A percentile compares a stretch with the other conserved stretches of the same genome.
Evolutionary conservation across 345 rosid genomes (phyloP).

Genomic region (Moricandia moricandioides): DNA sequence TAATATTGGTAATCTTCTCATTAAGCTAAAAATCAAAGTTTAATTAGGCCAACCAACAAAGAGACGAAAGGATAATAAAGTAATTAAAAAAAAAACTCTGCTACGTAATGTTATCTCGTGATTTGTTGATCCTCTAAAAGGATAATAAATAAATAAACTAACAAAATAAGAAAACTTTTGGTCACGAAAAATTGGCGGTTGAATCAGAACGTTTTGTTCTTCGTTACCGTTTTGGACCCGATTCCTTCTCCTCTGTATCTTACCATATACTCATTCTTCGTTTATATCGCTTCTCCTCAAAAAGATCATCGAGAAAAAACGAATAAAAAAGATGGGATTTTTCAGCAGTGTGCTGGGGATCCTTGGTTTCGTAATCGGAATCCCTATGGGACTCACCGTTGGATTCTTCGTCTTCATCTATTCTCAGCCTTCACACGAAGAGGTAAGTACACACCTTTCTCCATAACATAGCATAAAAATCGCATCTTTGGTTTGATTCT

Average conservation of each 20-base stretch:
- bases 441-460: conserved; percentile 42
- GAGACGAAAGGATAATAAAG: not conserved
- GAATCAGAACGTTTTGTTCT: conserved; percentile 24
- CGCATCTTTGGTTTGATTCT: conserved; percentile 8
- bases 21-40: not conserved
- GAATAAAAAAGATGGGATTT: conserved; percentile 48
- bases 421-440: conserved; percentile 49
- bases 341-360: conserved; percentile 52
- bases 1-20: not conserved
- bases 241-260: not conserved
- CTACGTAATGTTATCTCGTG: conserved; percentile 18
- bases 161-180: conserved; percentile 10
- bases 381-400: conserved; percentile 62
- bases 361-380: conserved; percentile 67
- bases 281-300: not conserved
- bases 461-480: not conserved
- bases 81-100: not conserved
- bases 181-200: conserved; percentile 33
- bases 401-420: conserved; percentile 70
- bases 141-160: not conserved
- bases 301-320: not conserved
- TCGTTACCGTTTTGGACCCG: conserved; percentile 35
- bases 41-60: conserved; percentile 25
- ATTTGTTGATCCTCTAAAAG: conserved; percentile 10
- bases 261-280: not conserved